Conservation (phyloP, 768 basidiomycete species). For the Vishniacozyma victoriae region DNA sequence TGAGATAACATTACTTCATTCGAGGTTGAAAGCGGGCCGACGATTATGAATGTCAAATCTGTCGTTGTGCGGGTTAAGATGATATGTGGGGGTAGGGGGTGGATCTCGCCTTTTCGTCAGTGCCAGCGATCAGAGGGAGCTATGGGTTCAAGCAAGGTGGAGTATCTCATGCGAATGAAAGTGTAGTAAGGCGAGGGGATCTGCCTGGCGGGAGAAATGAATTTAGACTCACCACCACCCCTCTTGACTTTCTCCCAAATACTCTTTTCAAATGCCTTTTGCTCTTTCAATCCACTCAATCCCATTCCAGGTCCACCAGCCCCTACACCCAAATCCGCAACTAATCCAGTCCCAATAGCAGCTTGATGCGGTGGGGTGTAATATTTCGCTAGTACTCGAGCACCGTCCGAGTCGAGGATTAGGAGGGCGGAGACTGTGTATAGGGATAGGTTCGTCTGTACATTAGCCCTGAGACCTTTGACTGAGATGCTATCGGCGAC, state of each 20-base stretch:
- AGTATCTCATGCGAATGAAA: not conserved
- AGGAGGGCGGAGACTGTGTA: conserved; percentile 82
- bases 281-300: conserved; percentile 68
- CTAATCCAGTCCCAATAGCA: conserved; percentile 44
- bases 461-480: not conserved
- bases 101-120: conserved; percentile 68
- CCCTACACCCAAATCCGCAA: conserved; percentile 33
- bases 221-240: conserved; percentile 62
- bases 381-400: conserved; percentile 92
- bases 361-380: conserved; percentile 64
- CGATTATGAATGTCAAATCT: conserved; percentile 90
- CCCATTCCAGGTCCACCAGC: conserved; percentile 37
- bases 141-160: not conserved
- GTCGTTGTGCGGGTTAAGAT: conserved; percentile 89
- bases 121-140: not conserved
- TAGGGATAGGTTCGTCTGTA: conserved; percentile 65
- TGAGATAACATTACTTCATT: conserved; percentile 93
- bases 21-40: conserved; percentile 69
- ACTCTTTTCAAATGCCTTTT: conserved; percentile 90
- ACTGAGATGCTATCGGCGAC: no score
- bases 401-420: conserved; percentile 90
- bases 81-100: conserved; percentile 84
- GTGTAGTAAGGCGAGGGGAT: not conserved
- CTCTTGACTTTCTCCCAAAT: conserved; percentile 94
- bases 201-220: not conserved